phyloP scores from a whole-genome alignment of 495 filamentous ascomycete species.

The Hypoxylon perforatum region DNA sequence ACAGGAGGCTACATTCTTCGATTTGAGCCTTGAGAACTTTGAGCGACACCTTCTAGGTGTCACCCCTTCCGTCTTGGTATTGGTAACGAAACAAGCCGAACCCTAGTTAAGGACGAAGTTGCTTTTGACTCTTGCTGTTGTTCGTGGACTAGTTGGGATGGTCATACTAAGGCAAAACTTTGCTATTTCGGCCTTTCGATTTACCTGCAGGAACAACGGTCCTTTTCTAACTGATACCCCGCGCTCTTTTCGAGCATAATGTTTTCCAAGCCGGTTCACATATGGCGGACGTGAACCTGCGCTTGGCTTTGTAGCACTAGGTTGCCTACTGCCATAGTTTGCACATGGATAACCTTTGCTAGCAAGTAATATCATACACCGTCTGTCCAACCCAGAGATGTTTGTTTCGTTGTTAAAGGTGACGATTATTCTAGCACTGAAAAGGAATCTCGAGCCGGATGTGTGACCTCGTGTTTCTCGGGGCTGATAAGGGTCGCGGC shows the following conservation, averaged over 20 bases:
- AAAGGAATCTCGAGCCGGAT: not conserved
- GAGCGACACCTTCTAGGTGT: not conserved
- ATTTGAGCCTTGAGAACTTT: not conserved
- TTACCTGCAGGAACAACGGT: constrained; percentile 11
- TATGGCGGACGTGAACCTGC: not conserved
- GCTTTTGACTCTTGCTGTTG: not conserved
- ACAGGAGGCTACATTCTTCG: not conserved
- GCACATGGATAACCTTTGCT: not conserved
- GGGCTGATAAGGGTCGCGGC: not conserved
- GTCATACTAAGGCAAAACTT: not conserved
- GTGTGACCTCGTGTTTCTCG: not conserved
- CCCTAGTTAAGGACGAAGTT: not conserved
- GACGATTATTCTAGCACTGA: not conserved
- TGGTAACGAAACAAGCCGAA: not conserved
- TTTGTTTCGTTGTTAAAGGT: not conserved
- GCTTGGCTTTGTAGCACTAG: constrained; percentile 3
- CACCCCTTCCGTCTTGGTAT: not conserved
- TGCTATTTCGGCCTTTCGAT: constrained; percentile 7
- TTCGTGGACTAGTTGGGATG: not conserved
- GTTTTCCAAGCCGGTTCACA: not conserved
- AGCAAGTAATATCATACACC: not conserved
- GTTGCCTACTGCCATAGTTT: not conserved
- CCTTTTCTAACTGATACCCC: constrained; percentile 29
- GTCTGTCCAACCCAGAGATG: not conserved
- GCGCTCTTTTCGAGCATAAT: constrained; percentile 23